Evolutionary conservation across 1,284 basidiomycete species (phyloP), one percentile per base, ranked within the genome.

Genomic region (Boletellus sp.): DNA sequence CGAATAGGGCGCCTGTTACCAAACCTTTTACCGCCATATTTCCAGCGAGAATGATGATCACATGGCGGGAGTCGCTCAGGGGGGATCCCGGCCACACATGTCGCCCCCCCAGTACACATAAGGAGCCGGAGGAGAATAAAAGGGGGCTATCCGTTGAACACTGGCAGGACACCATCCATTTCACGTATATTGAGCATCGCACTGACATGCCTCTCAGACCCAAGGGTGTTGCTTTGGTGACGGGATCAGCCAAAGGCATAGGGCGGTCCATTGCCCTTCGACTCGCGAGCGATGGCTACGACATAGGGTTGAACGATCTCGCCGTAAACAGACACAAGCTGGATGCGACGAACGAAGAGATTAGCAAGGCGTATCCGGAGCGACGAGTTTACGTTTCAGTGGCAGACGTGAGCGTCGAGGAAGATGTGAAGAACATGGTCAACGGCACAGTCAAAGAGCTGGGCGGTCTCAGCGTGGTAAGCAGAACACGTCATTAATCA

Each of bases 381-480:
- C 57, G 61, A 24, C 61, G 56, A 18, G 58, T 64, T 12, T 52
- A 57, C n/a, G 45, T 59, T 12, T 21, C 67, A 7, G 28, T 56
- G 7, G 71, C 61, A 16, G 69, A 75, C 49, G 66, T 75, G 11
- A 68, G 66, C 2, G 40, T 63, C 4, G 74, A 74, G 35, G 57
- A 65, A 8, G 61, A 72, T 22, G 75, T 76, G 5, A 62, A 68
- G 51, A 58, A 44, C 2, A 64, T 75, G 61, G 58, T 76, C 6
- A 54, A 66, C 18, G 56, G 53, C 8, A 54, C 60, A 2, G 70
- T 73, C 1, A 44, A 60, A 41, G 44, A 59, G 10, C 57, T 74
- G 24, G 75, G 73, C 1, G 57, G 64, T 13, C 56, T 75, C 12
- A 68, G 74, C 47, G 68, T 75, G 44, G 73, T 75, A 51, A 49